A percentile compares a stretch with the other conserved stretches of the same genome.
phyloP scores from a whole-genome alignment of 305 asterid genomes.

The Rubia tinctorum region DNA sequence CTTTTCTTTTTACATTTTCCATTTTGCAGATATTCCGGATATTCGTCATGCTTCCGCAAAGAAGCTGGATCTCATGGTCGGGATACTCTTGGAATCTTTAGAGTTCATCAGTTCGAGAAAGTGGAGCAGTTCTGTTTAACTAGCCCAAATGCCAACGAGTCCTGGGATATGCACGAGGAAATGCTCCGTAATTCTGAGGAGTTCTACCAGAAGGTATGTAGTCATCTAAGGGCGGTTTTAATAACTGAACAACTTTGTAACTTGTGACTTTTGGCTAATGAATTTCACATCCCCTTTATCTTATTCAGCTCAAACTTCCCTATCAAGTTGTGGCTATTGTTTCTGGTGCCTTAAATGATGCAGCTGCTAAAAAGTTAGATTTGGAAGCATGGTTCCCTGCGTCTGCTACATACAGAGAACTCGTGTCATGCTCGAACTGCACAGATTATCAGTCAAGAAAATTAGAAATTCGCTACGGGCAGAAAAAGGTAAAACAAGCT shows the following conservation, averaged over 20 bases:
- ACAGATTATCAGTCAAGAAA: constrained; percentile 28
- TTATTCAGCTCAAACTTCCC: constrained; percentile 71
- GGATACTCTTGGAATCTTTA: constrained; percentile 88
- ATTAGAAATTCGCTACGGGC: constrained; percentile 86
- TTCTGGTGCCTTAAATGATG: constrained; percentile 78
- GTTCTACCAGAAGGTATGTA: constrained; percentile 33
- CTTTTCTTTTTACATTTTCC: neutral
- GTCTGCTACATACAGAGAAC: neutral
- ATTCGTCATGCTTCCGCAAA: constrained; percentile 87
- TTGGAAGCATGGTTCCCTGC: neutral
- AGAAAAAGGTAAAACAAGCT: constrained; percentile 55
- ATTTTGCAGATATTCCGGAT: constrained; percentile 77
- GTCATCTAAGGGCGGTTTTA: neutral
- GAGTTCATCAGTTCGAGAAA: constrained; percentile 94
- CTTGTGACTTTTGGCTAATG: neutral
- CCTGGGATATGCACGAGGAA: constrained; percentile 13
- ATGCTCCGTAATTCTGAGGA: constrained; percentile 7
- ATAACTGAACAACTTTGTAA: neutral
- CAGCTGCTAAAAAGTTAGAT: constrained; percentile 94
- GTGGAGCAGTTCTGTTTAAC: constrained; percentile 90
- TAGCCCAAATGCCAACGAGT: constrained; percentile 38
- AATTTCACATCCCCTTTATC: neutral
- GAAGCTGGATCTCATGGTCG: constrained; percentile 98
- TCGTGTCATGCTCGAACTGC: neutral
- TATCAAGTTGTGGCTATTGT: constrained; percentile 38